phyloP scores from a whole-genome alignment of 495 filamentous ascomycete species.

The Clavariopsis aquatica region DNA sequence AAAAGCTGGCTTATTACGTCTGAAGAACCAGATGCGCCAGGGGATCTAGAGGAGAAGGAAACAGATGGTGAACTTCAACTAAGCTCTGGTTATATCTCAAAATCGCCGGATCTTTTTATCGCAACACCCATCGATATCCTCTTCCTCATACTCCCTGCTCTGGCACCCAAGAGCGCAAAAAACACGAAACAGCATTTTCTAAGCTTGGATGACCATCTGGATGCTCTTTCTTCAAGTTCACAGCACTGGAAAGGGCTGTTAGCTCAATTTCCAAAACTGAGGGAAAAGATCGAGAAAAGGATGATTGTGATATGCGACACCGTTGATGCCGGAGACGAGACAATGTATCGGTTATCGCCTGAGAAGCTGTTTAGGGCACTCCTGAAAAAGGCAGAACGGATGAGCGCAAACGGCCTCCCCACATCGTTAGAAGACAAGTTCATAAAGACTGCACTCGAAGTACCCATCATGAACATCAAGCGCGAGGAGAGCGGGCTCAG shows the following conservation, averaged over 20 bases:
- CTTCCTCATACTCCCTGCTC: constrained; percentile 76
- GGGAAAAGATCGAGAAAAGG: constrained; percentile 50
- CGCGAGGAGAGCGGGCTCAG: constrained; percentile 44
- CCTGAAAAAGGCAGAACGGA: constrained; percentile 67
- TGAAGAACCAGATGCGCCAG: constrained; percentile 29
- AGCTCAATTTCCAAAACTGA: constrained; percentile 49
- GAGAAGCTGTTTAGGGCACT: constrained; percentile 68
- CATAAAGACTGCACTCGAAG: constrained; percentile 70
- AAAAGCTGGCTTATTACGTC: constrained; percentile 68
- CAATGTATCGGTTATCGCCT: constrained; percentile 74
- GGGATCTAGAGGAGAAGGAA: constrained; percentile 22
- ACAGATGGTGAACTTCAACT: background rate
- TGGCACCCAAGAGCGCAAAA: constrained; percentile 51
- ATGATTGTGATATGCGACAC: constrained; percentile 72
- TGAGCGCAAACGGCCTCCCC: constrained; percentile 67
- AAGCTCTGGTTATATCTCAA: constrained; percentile 46
- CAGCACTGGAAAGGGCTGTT: constrained; percentile 39
- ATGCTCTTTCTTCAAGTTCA: constrained; percentile 51
- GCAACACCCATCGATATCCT: constrained; percentile 82
- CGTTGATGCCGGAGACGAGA: constrained; percentile 78
- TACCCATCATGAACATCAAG: constrained; percentile 59
- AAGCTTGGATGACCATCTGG: constrained; percentile 77
- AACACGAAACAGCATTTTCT: constrained; percentile 66
- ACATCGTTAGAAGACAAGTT: constrained; percentile 84
- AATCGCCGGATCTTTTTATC: constrained; percentile 69